These are phyloP conservation scores for Entelexis paramagnoliae DNA, from an alignment of 1,139 yeast genomes.

Conservation along the genomic window DNA sequence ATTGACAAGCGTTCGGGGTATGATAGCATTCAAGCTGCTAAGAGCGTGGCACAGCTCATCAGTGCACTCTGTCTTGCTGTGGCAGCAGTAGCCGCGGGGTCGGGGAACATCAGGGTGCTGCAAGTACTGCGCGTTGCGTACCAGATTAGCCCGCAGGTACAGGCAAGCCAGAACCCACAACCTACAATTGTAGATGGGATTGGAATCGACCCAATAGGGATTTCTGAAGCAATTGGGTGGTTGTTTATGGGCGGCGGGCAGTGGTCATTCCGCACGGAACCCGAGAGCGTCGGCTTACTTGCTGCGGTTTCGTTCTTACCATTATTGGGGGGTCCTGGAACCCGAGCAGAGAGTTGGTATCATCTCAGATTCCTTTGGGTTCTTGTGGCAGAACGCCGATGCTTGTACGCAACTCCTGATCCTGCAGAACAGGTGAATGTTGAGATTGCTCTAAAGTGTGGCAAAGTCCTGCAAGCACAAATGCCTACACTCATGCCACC, in stretches of 20 bases:
- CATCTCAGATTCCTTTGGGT: slow-evolving; percentile 92
- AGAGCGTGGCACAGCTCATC: slow-evolving; percentile 8
- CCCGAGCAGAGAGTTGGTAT: slow-evolving; percentile 55
- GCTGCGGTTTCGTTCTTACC: slow-evolving; percentile 61
- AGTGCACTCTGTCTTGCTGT: slow-evolving; percentile 51
- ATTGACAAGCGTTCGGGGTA: slow-evolving; percentile 33
- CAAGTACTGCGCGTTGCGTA: slow-evolving; percentile 59
- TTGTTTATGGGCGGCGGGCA: slow-evolving; percentile 89
- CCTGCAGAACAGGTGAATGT: slow-evolving; percentile 39
- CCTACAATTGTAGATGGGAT: slow-evolving; percentile 53
- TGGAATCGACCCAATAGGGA: slow-evolving; percentile 38
- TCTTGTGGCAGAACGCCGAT: slow-evolving; percentile 68
- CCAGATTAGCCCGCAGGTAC: slow-evolving; percentile 33
- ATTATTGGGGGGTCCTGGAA: slow-evolving; percentile 36
- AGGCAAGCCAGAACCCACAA: slow-evolving; percentile 30
- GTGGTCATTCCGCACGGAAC: slow-evolving; percentile 61
- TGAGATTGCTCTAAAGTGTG: slow-evolving; percentile 38
- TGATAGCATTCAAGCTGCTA: slow-evolving; percentile 32
- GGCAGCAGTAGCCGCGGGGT: slow-evolving; percentile 77
- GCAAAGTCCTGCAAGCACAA: slow-evolving; percentile 29
- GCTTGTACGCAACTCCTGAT: slow-evolving; percentile 65
- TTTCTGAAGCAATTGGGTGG: slow-evolving; percentile 64
- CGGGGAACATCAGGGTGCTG: slow-evolving; percentile 75
- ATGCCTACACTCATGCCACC: slow-evolving; percentile 68
- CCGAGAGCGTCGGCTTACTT: slow-evolving; percentile 53